Evolutionary conservation across 2,329 filamentous ascomycete genomes (phyloP), one percentile per base, ranked within the genome.

Genomic region (Helotiales sp.): DNA sequence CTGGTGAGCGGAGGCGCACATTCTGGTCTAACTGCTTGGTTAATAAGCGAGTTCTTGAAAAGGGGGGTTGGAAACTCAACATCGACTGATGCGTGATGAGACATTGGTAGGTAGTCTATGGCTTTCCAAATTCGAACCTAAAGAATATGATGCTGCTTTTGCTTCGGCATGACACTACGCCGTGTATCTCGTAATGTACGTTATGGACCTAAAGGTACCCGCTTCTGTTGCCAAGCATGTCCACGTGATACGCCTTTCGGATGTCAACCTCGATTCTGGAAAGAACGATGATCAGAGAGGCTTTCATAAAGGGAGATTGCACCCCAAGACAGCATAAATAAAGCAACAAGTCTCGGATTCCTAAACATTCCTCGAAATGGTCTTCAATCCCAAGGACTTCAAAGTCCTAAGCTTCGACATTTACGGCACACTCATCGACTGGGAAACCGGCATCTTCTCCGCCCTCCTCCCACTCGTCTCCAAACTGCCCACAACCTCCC

Each of bases 361-460:
- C 10, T 22, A 55, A 15, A 33, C 19, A 34, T 30, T 40, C 25
- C 24, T 29, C 46, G 60, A 38, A 29, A 66, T 64, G 63, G 22
- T 54, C 12, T 59, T 66, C 52, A 51, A 59, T 17, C 62, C 60
- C 2, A 64, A 46, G 27, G 44, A 50, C 13, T 66, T 56, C 55
- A 66, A 66, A 55, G 55, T 63, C 33, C 58, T 66, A 31, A 60
- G 58, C 47, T 66, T 93, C 73, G 89, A 93, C 73, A 85, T 89
- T 76, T 93, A 90, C 72, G 89, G 89, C 71, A 93, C 90, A 0
- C 80, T 93, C 3, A 83, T 93, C 59, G 88, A 93, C 76, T 91
- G 88, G 88, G 87, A 91, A 71, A 70, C 75, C n/a, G 88, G 88
- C 58, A 81, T 91, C 56, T 72, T 81, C 52, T 63, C 72, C 2